Evolutionary conservation across 1,284 basidiomycete genomes (phyloP).

Genomic region (Somion occarium): DNA sequence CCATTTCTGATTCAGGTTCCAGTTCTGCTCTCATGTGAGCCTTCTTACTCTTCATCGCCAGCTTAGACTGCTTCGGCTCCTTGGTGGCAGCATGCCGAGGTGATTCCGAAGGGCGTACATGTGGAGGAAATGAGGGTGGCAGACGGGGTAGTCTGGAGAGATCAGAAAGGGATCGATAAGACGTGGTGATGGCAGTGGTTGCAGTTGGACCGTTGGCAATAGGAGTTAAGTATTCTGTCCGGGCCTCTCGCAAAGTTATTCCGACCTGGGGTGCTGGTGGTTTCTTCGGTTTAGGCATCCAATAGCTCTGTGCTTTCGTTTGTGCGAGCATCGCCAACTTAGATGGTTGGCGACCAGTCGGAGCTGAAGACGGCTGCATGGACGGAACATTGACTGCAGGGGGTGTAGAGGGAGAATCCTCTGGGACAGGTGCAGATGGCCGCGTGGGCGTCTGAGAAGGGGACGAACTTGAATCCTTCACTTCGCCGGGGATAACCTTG

Average conservation of each 20-base stretch:
- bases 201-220: conserved; percentile 71
- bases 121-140: conserved; percentile 14
- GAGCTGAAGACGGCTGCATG: neutral
- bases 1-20: conserved; percentile 24
- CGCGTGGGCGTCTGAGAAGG: neutral
- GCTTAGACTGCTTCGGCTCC: conserved; percentile 50
- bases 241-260: conserved; percentile 20
- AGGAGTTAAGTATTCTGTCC: conserved; percentile 66
- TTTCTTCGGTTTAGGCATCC: conserved; percentile 22
- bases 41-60: conserved; percentile 63
- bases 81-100: conserved; percentile 6
- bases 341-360: conserved; percentile 38
- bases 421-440: neutral
- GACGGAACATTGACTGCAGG: conserved; percentile 3
- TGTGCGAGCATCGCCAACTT: conserved; percentile 69
- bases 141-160: conserved; percentile 27
- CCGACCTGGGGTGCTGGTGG: conserved; percentile 8
- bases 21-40: conserved; percentile 28
- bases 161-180: conserved; percentile 60
- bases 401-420: neutral
- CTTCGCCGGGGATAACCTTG: conserved; percentile 10
- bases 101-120: conserved; percentile 8
- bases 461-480: neutral
- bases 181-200: conserved; percentile 76
- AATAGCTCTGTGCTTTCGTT: conserved; percentile 40